Evolutionary conservation across 441 rosid species (phyloP), one percentile per base, ranked within the genome.

Genomic region (Bocquillonia castaneifolia): DNA sequence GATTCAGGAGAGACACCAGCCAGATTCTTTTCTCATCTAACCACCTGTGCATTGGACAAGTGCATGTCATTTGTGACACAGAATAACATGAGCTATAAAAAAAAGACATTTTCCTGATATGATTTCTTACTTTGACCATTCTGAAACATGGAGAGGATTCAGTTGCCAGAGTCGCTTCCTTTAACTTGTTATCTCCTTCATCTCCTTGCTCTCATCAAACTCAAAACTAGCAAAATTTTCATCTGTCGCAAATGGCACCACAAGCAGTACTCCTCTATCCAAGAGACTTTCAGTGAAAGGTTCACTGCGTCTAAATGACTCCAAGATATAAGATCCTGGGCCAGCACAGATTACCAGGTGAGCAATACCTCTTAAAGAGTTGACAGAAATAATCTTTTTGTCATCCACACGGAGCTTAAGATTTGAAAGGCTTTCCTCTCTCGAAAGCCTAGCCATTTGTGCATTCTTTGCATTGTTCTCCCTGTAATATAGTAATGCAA

Each of bases 321-420:
- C 93, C 53, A 69, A 76, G 4, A 90, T 78, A 70, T 79, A 89
- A 34, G 84, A 75, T 23, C 68, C 87, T 63, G 98, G 90, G 29
- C 92, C 96, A 34, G 84, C 92, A 69, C 98, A 93, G 66, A 90
- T 87, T 44, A 93, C 98, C 29, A 93, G 88, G 69, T 96, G 92
- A 63, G 88, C 90, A 68, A 77, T 59, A 40, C 98, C 98, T 77
- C 90, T 82, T 68, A 93, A 73, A 60, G 84, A 79, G 45, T 77
- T 85, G 20, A 93, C 80, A 0, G 96, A 50, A 55, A 90, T 88
- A 32, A 82, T 80, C 73, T 75, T 88, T 51, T 79, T 87, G 42
- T 84, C 85, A 60, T 83, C 81, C 56, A 87, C 87, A 45, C 96
- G 87, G 65, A 93, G 90, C 82, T 78, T 90, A 47, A 93, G 94